Conservation (phyloP, 768 basidiomycete genomes). For the Suillus alpinus region DNA sequence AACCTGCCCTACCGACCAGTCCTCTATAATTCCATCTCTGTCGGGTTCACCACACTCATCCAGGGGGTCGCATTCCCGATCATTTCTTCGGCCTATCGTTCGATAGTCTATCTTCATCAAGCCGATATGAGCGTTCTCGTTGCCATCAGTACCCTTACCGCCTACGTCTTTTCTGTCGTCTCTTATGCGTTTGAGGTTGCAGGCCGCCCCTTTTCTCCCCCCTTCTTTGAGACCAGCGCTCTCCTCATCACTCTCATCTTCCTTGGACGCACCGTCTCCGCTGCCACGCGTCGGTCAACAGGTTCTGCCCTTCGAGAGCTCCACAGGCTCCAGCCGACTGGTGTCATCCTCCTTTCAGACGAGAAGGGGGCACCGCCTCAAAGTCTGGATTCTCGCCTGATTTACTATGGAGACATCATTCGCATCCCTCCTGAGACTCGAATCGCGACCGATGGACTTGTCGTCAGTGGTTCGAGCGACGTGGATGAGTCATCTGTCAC, state of each 20-base stretch:
- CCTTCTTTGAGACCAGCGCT: no score
- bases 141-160: constrained; percentile 35
- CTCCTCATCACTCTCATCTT: no score
- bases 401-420: constrained; percentile 36
- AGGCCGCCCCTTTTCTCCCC: no score
- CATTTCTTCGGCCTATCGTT: constrained; percentile 32
- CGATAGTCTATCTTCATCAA: constrained; percentile 33
- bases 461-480: constrained; percentile 32
- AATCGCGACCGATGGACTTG: constrained; percentile 39
- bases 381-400: constrained; percentile 18
- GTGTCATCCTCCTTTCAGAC: constrained; percentile 31
- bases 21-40: constrained; percentile 34
- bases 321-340: no score
- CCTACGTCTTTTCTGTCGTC: constrained; percentile 40
- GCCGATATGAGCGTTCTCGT: constrained; percentile 40
- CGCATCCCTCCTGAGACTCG: constrained; percentile 32
- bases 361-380: constrained; percentile 24
- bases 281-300: constrained; percentile 1
- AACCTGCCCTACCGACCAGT: constrained; percentile 30
- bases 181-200: no score
- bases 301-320: no score
- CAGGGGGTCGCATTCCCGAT: constrained; percentile 37
- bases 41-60: constrained; percentile 38
- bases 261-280: no score
- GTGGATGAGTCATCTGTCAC: constrained; percentile 44